These are phyloP conservation scores for Leishmania lainsoni DNA, from an alignment of 208 protist species.

Conservation along the genomic window DNA sequence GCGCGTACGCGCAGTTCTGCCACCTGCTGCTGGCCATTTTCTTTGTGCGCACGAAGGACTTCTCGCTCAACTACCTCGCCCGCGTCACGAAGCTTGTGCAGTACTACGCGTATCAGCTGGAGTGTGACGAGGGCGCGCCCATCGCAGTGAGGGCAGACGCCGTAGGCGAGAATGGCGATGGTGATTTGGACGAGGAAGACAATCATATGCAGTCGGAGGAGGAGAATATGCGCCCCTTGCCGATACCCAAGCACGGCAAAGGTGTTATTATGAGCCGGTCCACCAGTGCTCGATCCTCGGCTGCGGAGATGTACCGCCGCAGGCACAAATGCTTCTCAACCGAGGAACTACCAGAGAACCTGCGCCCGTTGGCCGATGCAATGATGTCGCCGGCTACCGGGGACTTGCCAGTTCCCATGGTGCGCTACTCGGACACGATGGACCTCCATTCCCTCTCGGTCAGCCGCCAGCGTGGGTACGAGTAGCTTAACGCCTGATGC, in stretches of 20 bases:
- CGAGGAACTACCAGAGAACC: constrained; percentile 25
- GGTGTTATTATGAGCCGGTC: constrained; percentile 7
- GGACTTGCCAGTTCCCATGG: background rate
- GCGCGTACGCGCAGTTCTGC: constrained; percentile 50
- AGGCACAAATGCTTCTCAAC: constrained; percentile 31
- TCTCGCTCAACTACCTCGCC: constrained; percentile 51
- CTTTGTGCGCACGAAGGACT: constrained; percentile 42
- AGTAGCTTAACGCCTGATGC: background rate
- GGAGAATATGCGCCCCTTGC: constrained; percentile 5
- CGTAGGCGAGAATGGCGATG: background rate
- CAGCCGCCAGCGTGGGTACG: constrained; percentile 9
- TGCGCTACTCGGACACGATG: constrained; percentile 12
- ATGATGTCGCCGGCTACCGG: background rate
- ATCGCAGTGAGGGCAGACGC: constrained; percentile 21
- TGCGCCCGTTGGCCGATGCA: constrained; percentile 9
- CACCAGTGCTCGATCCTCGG: background rate
- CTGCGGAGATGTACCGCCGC: constrained; percentile 6
- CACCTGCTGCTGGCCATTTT: constrained; percentile 39
- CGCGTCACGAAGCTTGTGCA: constrained; percentile 49
- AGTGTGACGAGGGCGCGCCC: constrained; percentile 19
- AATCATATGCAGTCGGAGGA: constrained; percentile 1
- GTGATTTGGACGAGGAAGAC: constrained; percentile 15
- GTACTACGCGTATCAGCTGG: constrained; percentile 38
- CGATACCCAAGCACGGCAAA: constrained; percentile 18
- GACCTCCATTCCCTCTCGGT: constrained; percentile 13